Conservation (phyloP, 371 early-diverging fungal genomes). For the Mucor saturninus region DNA sequence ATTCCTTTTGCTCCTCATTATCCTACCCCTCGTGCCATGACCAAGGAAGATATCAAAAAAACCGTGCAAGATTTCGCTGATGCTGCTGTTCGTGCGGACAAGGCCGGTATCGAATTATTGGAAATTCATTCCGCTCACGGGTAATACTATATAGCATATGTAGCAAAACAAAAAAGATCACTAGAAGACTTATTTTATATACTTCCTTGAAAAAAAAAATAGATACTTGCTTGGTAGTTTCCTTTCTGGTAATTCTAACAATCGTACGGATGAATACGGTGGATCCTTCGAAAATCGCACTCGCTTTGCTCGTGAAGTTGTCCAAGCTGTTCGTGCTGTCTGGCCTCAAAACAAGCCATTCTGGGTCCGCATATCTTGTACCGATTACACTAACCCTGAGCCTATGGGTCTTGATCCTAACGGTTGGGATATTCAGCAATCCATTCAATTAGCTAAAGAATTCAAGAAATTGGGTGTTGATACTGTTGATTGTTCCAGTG, state of each 20-base stretch:
- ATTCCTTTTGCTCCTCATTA: slow-evolving; percentile 51
- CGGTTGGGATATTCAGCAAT: slow-evolving; percentile 75
- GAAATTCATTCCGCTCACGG: slow-evolving; percentile 84
- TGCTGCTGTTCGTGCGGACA: slow-evolving; percentile 76
- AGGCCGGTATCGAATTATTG: slow-evolving; percentile 85
- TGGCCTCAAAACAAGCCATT: slow-evolving; percentile 83
- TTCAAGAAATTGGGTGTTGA: slow-evolving; percentile 74
- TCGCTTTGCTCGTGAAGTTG: slow-evolving; percentile 68
- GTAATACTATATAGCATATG: slow-evolving; percentile 40
- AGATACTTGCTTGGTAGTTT: slow-evolving; percentile 82
- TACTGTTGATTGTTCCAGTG: slow-evolving; percentile 73
- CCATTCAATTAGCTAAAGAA: slow-evolving; percentile 57
- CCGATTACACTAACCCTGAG: slow-evolving; percentile 61
- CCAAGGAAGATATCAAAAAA: slow-evolving; percentile 66
- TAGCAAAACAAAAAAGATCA: slow-evolving; percentile 57
- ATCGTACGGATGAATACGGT: slow-evolving; percentile 84
- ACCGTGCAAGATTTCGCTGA: slow-evolving; percentile 67
- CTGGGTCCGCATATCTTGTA: slow-evolving; percentile 78
- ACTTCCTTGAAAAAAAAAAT: slow-evolving; percentile 60
- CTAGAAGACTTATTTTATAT: slow-evolving; percentile 51
- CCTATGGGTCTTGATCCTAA: slow-evolving; percentile 34
- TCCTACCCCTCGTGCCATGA: slow-evolving; percentile 65
- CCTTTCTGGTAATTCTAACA: slow-evolving; percentile 81
- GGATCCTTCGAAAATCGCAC: slow-evolving; percentile 79
- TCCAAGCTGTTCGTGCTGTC: slow-evolving; percentile 65